Evolutionary conservation across 2,329 filamentous ascomycete species (phyloP).

Genomic region (Phaeosphaeriaceae sp.): DNA sequence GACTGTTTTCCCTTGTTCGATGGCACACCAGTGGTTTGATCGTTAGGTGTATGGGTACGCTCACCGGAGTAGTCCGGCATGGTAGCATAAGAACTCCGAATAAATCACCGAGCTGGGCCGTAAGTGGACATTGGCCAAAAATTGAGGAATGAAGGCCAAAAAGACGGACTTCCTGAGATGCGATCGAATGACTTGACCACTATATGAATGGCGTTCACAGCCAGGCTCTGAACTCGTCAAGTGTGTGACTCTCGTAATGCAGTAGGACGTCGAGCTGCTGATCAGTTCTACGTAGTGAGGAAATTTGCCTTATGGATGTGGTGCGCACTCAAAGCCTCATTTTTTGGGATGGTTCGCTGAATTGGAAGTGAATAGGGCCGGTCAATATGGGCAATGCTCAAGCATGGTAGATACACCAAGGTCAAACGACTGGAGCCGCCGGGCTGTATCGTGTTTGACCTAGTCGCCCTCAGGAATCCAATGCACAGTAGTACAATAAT

Average conservation of each 20-base stretch:
- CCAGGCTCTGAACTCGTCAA: neutral
- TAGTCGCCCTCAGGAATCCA: conserved; percentile 29
- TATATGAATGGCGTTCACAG: conserved; percentile 1
- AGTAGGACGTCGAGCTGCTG: neutral
- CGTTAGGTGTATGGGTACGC: conserved; percentile 15
- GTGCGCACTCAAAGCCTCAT: conserved; percentile 35
- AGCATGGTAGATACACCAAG: conserved; percentile 28
- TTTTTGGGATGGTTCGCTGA: conserved; percentile 18
- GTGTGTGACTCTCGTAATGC: neutral
- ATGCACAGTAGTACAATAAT: conserved; percentile 40
- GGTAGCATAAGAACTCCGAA: conserved; percentile 31
- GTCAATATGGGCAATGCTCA: conserved; percentile 23
- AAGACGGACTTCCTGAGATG: neutral
- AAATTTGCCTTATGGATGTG: conserved; percentile 22
- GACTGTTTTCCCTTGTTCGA: conserved; percentile 45
- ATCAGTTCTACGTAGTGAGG: neutral
- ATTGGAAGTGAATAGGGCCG: conserved; percentile 25
- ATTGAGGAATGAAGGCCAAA: neutral
- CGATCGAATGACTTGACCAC: neutral
- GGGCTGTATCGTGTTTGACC: conserved; percentile 35
- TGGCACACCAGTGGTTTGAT: conserved; percentile 10
- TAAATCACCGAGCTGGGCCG: conserved; percentile 15
- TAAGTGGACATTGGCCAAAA: conserved; percentile 7
- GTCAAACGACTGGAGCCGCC: conserved; percentile 31
- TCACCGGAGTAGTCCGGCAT: conserved; percentile 27